phyloP scores from a whole-genome alignment of 345 rosid genomes.

The Anastatica hierochuntica region DNA sequence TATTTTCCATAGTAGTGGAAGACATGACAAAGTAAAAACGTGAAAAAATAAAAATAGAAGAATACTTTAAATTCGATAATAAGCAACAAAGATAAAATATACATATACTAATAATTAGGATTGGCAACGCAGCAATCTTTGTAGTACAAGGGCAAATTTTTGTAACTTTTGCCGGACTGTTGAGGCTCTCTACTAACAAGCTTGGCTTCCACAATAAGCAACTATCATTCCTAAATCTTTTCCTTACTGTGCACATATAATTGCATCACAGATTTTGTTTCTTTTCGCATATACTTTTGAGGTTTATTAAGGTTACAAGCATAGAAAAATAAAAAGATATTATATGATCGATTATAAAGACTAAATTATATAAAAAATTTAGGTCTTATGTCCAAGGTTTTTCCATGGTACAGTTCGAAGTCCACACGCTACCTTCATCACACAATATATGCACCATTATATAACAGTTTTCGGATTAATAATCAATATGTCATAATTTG shows the following conservation, averaged over 20 bases:
- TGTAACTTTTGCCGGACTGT: conserved; percentile 2
- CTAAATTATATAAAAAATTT: too few relatives aligned
- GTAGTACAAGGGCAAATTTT: conserved; percentile 21
- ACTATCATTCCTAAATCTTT: conserved; percentile 21
- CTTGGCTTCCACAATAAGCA: conserved; percentile 29
- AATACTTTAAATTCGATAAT: not conserved
- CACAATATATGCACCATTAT: too few relatives aligned
- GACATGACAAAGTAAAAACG: conserved; percentile 15
- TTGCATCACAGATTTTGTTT: conserved; percentile 13
- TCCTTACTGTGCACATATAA: conserved; percentile 6
- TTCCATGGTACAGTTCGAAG: too few relatives aligned
- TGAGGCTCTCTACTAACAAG: conserved; percentile 13
- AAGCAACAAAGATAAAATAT: not conserved
- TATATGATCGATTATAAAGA: too few relatives aligned
- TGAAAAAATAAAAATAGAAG: not conserved
- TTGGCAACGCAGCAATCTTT: conserved; percentile 13
- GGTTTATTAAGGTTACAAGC: not conserved
- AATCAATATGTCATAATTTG: too few relatives aligned
- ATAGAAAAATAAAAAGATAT: too few relatives aligned
- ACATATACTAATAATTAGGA: conserved; percentile 1
- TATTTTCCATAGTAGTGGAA: conserved; percentile 21
- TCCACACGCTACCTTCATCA: too few relatives aligned
- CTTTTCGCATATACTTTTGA: not conserved
- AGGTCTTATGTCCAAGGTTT: too few relatives aligned
- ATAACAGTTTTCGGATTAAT: too few relatives aligned